These are phyloP conservation scores for Tricholomella constricta DNA, from an alignment of 768 basidiomycete genomes.

Conservation along the genomic window DNA sequence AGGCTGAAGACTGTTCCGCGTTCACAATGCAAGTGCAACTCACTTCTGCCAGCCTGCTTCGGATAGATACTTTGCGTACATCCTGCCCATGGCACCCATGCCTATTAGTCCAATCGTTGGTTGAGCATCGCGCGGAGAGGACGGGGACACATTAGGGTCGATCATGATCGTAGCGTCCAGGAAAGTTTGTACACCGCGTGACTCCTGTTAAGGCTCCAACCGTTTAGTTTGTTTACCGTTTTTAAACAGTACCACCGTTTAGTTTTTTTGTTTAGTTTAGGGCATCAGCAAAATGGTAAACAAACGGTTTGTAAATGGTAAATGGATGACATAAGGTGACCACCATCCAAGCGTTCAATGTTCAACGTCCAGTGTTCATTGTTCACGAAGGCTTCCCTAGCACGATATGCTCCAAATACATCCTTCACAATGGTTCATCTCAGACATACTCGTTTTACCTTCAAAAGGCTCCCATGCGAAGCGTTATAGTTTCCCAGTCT, in stretches of 20 bases:
- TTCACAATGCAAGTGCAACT: constrained; percentile 11
- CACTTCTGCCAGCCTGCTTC: constrained; percentile 87
- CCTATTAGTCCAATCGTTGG: constrained; percentile 90
- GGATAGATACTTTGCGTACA: constrained; percentile 85
- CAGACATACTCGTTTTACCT: too few relatives aligned
- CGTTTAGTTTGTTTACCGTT: constrained; percentile 11
- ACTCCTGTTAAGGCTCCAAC: constrained; percentile 15
- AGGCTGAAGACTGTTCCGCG: neutral
- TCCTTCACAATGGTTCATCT: too few relatives aligned
- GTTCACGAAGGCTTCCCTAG: too few relatives aligned
- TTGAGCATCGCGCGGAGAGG: constrained; percentile 44
- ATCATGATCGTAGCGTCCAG: constrained; percentile 21
- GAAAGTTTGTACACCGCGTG: too few relatives aligned
- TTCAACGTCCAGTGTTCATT: too few relatives aligned
- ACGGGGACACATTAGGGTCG: constrained; percentile 33
- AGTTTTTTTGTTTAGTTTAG: constrained; percentile 3
- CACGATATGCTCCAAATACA: too few relatives aligned
- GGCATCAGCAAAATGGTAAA: constrained; percentile 5
- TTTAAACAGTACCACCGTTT: constrained; percentile 9
- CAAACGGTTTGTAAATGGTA: constrained; percentile 5
- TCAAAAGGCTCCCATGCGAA: too few relatives aligned
- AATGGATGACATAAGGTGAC: neutral
- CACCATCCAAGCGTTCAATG: too few relatives aligned
- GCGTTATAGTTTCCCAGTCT: too few relatives aligned
- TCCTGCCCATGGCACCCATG: constrained; percentile 96